Evolutionary conservation across 2,329 filamentous ascomycete genomes (phyloP).

Genomic region (Teratosphaeria gauchensis): DNA sequence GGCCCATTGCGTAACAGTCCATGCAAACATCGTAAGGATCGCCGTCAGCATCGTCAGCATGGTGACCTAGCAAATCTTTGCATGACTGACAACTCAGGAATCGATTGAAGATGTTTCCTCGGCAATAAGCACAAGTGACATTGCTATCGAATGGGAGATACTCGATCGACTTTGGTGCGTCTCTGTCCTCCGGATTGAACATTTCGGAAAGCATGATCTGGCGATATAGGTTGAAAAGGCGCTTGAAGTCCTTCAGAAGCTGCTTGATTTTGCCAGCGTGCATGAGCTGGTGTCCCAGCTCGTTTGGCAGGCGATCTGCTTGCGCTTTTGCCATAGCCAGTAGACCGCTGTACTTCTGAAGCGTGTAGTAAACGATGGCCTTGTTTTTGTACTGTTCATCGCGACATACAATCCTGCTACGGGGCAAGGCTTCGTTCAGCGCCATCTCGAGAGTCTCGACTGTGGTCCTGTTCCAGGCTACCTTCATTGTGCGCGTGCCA

Average conservation of each 20-base stretch:
- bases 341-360: constrained; percentile 62
- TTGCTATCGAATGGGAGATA: constrained; percentile 77
- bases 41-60: constrained; percentile 48
- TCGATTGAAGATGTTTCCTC: constrained; percentile 93
- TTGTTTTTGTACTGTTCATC: constrained; percentile 99
- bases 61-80: constrained; percentile 54
- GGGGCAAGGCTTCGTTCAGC: constrained; percentile 75
- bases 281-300: constrained; percentile 19
- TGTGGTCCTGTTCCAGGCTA: constrained; percentile 94
- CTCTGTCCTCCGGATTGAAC: constrained; percentile 56
- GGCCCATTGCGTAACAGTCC: constrained; percentile 97
- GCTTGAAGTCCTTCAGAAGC: constrained; percentile 72
- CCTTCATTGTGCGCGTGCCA: constrained; percentile 91
- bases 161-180: constrained; percentile 57
- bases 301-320: constrained; percentile 26
- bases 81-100: constrained; percentile 90
- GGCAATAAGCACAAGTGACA: constrained; percentile 90
- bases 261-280: constrained; percentile 51
- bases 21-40: constrained; percentile 94
- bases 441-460: constrained; percentile 84
- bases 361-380: constrained; percentile 80
- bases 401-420: constrained; percentile 81
- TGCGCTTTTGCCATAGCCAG: constrained; percentile 50
- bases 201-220: constrained; percentile 76
- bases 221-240: constrained; percentile 68